These are phyloP conservation scores for Blastocrithidia nonstop DNA, from an alignment of 208 protist species.

Conservation along the genomic window DNA sequence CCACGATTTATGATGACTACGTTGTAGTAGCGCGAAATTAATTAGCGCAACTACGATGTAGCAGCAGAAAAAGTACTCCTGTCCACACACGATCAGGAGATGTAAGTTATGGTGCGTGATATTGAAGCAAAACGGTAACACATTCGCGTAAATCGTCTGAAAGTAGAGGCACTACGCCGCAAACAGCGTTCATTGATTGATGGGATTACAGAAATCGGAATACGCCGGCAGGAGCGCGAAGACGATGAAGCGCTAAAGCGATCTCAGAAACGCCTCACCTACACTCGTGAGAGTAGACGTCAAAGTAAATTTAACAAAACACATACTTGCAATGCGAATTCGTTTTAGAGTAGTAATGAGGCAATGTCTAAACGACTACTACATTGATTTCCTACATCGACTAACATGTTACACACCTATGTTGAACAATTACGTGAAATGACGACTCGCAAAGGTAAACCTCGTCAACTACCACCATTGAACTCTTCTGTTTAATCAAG, in stretches of 20 bases:
- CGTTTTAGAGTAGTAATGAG: too few species aligned
- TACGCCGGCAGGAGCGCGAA: constrained; percentile 31
- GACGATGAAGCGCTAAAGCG: constrained; percentile 18
- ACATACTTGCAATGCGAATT: too few species aligned
- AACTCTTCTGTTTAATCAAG: too few species aligned
- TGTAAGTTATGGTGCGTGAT: constrained; percentile 76
- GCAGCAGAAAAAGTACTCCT: constrained; percentile 50
- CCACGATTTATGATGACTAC: constrained; percentile 71
- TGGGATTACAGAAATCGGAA: constrained; percentile 66
- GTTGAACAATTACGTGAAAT: too few species aligned
- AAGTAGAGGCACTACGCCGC: constrained; percentile 49
- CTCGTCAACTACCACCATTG: too few species aligned
- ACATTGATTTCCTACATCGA: too few species aligned
- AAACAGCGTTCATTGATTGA: constrained; percentile 68
- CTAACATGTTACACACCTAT: too few species aligned
- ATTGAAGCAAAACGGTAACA: constrained; percentile 54
- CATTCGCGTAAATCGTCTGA: constrained; percentile 20
- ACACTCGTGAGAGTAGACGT: constrained; percentile 13
- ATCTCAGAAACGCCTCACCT: constrained; percentile 20
- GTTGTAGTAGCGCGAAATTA: constrained; percentile 65
- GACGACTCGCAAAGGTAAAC: too few species aligned
- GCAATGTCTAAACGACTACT: too few species aligned
- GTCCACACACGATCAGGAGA: constrained; percentile 80
- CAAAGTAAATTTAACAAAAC: constrained; percentile 2
- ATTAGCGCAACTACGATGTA: constrained; percentile 37